Evolutionary conservation across 129 eudicot genomes (phyloP).

Genomic region (Solidago caesia): DNA sequence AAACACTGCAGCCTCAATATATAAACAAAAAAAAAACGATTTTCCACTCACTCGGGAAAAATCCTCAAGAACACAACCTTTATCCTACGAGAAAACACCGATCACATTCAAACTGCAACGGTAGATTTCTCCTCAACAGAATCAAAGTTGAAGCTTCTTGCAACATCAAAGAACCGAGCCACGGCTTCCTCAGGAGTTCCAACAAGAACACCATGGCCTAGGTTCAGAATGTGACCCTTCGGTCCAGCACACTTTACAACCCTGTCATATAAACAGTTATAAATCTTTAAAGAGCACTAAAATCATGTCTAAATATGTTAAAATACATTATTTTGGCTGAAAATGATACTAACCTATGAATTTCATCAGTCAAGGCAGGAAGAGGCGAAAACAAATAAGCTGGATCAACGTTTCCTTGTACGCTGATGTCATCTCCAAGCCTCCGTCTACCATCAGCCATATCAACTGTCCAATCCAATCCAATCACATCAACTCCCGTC

Average conservation of each 20-base stretch:
- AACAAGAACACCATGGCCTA: slow-evolving; percentile 98
- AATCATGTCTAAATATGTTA: not conserved
- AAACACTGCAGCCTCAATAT: slow-evolving; percentile 18
- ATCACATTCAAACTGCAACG: slow-evolving; percentile 46
- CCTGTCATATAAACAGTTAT: slow-evolving; percentile 46
- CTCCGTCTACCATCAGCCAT: slow-evolving; percentile 97
- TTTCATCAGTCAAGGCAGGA: slow-evolving; percentile 81
- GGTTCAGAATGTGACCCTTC: slow-evolving; percentile 81
- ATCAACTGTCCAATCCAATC: slow-evolving; percentile 97
- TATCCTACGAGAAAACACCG: slow-evolving; percentile 17
- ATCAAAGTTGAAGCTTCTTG: slow-evolving; percentile 73
- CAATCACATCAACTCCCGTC: slow-evolving; percentile 94
- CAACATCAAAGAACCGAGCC: slow-evolving; percentile 85
- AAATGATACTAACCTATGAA: slow-evolving; percentile 54
- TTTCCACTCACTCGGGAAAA: slow-evolving; percentile 13
- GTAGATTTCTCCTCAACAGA: slow-evolving; percentile 39
- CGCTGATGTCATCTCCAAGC: slow-evolving; percentile 64
- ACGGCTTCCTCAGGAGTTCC: slow-evolving; percentile 99
- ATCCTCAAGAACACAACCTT: slow-evolving; percentile 9
- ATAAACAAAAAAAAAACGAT: slow-evolving; percentile 18
- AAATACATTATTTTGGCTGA: not conserved
- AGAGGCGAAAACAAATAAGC: slow-evolving; percentile 81
- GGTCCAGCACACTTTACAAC: slow-evolving; percentile 90
- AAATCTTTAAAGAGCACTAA: not conserved
- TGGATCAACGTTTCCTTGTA: slow-evolving; percentile 96